Evolutionary conservation across 2,329 filamentous ascomycete genomes (phyloP), one percentile per base, ranked within the genome.

Genomic region (Neophaeococcomyces aloes): DNA sequence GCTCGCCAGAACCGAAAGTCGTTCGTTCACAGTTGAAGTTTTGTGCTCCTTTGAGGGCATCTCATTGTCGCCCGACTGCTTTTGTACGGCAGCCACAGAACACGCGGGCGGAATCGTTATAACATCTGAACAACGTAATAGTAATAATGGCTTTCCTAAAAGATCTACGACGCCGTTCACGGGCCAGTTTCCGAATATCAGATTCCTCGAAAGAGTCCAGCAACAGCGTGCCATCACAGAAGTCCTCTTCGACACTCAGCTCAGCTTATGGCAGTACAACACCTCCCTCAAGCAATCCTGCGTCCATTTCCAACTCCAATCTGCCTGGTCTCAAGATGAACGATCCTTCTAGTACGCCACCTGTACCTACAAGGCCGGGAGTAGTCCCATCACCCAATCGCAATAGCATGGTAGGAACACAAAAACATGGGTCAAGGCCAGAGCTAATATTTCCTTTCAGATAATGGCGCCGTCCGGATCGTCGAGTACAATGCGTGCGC

Each of bases 91-190:
- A 27, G 10, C 18, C 38, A 31, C 18, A 18, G 32, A 35, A 31
- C 13, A 39, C 7, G 33, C 13, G 11, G 11, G 27, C 31, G 30
- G 25, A 23, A 29, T 34, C 15, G n/a, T n/a, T n/a, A n/a, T n/a
- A n/a, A n/a, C n/a, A 18, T 32, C 31, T 7, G 15, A 10, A 31
- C 30, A 19, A 17, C 23, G 29, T 21, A 14, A 15, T 30, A 35
- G 7, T 42, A 42, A 42, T 42, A 29, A 71, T 71, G 68, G 61
- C 80, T 33, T 85, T 93, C 59, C 72, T 91, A 56, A 85, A 78
- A 63, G 79, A 82, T 58, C 66, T 94, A 45, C 82, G 85, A 55
- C 78, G 85, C 55, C 80, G 81, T 55, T 91, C 84, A 45, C 81
- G 73, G 61, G 75, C 79, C 48, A 87, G 79, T 68, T 81, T 87